Percentiles rank a stretch among this genome's conserved stretches.
phyloP scores from a whole-genome alignment of 1,139 yeast genomes.

The Scheffersomyces insectosa region DNA sequence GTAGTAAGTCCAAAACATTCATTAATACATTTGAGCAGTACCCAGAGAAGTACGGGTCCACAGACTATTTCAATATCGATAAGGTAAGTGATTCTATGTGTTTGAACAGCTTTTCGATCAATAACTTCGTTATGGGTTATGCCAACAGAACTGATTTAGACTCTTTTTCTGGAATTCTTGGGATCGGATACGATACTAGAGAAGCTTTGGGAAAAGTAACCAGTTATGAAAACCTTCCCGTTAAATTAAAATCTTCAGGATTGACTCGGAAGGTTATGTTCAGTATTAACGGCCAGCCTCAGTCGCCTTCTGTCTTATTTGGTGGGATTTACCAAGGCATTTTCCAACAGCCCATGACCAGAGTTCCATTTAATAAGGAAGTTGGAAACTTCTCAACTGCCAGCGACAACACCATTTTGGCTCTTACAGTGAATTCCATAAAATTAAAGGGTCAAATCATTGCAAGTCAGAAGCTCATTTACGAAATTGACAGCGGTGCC shows the following conservation, averaged over 20 bases:
- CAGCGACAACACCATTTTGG: constrained; percentile 11
- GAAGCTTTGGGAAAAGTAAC: constrained; percentile 4
- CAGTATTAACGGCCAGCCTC: constrained; percentile 15
- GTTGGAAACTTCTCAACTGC: constrained; percentile 10
- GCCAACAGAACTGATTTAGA: constrained; percentile 7
- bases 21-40: constrained; percentile 7
- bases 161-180: constrained; percentile 17
- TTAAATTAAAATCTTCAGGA: constrained; percentile 14
- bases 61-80: constrained; percentile 10
- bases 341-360: constrained; percentile 16
- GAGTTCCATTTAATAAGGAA: constrained; percentile 16
- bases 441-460: constrained; percentile 11
- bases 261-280: constrained; percentile 13
- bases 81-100: constrained; percentile 13
- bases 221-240: constrained; percentile 6
- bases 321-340: constrained; percentile 22
- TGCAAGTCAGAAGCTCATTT: constrained; percentile 17
- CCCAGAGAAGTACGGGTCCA: constrained; percentile 16
- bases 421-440: constrained; percentile 19
- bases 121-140: constrained; percentile 10
- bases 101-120: constrained; percentile 4
- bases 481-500: constrained; percentile 23
- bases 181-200: constrained; percentile 18
- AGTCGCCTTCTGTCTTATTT: constrained; percentile 14
- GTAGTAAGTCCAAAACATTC: constrained; percentile 11